phyloP scores from a whole-genome alignment of 768 basidiomycete species.

The Kwoniella sp. region DNA sequence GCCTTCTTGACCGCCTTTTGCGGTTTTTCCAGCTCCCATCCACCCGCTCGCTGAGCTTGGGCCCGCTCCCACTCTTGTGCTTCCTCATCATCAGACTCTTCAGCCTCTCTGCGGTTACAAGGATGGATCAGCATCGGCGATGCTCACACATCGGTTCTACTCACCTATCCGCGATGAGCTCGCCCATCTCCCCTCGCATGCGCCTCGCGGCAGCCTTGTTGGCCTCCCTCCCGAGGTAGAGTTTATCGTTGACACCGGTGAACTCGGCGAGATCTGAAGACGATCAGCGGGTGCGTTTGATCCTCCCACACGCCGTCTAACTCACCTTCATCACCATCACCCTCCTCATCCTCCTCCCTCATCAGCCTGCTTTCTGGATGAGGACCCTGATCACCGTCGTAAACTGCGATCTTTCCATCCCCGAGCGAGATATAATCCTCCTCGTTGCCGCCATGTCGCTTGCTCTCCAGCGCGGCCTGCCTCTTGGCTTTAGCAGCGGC shows the following conservation, averaged over 20 bases:
- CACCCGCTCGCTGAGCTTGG: conserved; percentile 50
- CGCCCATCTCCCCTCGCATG: conserved; percentile 49
- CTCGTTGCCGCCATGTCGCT: conserved; percentile 27
- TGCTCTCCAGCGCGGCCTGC: conserved; percentile 39
- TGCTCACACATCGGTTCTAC: neutral
- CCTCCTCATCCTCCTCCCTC: conserved; percentile 53
- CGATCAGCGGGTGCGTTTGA: neutral
- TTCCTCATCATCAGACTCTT: conserved; percentile 51
- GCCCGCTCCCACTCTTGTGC: conserved; percentile 51
- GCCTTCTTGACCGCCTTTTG: conserved; percentile 27
- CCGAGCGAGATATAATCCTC: conserved; percentile 52
- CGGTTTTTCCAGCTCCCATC: conserved; percentile 24
- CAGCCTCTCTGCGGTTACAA: conserved; percentile 37
- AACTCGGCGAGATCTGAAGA: conserved; percentile 46
- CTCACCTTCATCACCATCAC: conserved; percentile 48
- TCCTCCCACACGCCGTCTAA: neutral
- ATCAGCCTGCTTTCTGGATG: conserved; percentile 52
- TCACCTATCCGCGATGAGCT: conserved; percentile 52
- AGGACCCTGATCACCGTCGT: conserved; percentile 42
- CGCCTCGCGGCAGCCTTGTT: conserved; percentile 48
- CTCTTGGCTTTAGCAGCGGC: conserved; percentile 50
- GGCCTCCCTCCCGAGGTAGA: conserved; percentile 51
- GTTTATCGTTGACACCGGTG: conserved; percentile 46
- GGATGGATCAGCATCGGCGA: neutral
- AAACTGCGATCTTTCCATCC: conserved; percentile 44